Percentiles rank a stretch among this genome's conserved stretches.
These are phyloP conservation scores for Solanum sejunctum DNA, from an alignment of 257 asterid genomes.

Conservation along the genomic window DNA sequence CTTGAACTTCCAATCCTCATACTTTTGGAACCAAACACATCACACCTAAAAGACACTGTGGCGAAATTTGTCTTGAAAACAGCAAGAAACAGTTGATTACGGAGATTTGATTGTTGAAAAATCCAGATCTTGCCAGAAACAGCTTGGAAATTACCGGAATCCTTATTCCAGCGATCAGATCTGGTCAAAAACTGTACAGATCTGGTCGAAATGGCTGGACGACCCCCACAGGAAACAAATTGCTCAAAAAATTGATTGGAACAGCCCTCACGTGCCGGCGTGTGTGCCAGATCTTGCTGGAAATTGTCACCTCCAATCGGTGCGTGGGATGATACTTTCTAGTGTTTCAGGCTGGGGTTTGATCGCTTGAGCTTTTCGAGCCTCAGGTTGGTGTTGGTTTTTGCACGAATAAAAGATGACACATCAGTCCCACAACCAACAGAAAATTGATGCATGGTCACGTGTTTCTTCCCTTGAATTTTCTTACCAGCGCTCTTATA, in stretches of 20 bases:
- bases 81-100: no score
- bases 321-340: not conserved
- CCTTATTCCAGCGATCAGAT: no score
- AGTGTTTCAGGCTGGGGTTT: not conserved
- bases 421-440: not conserved
- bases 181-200: not conserved
- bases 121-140: no score
- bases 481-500: no score
- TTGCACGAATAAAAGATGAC: no score
- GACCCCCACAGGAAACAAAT: not conserved
- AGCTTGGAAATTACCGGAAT: not conserved
- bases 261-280: not conserved
- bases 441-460: no score
- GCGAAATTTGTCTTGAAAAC: not conserved
- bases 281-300: not conserved
- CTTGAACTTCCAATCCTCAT: no score
- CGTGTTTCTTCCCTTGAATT: no score
- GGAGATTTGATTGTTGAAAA: not conserved
- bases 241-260: no score
- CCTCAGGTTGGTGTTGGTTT: not conserved
- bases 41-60: no score
- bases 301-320: no score
- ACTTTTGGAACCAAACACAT: no score
- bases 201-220: not conserved
- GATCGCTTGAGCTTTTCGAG: not conserved